A percentile compares a stretch with the other conserved stretches of the same genome.
Evolutionary conservation across 768 basidiomycete genomes (phyloP).

Genomic region (Tricholoma saponaceum): DNA sequence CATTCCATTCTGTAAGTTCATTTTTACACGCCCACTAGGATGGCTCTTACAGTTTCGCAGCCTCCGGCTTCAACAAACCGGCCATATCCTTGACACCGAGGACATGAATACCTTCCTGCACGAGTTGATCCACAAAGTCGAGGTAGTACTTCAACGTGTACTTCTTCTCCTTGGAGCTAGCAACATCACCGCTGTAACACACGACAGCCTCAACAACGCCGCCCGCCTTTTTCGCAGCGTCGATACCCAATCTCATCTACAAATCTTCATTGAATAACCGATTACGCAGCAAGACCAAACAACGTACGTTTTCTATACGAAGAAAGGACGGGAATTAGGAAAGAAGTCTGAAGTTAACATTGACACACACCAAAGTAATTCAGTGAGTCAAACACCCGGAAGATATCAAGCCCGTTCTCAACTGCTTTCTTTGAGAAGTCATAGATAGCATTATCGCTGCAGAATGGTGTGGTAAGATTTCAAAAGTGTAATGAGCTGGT

Average conservation of each 20-base stretch:
- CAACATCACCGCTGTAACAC: constrained; percentile 98
- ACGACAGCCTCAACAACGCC: constrained; percentile 97
- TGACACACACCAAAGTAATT: constrained; percentile 85
- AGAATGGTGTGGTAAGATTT: constrained; percentile 4
- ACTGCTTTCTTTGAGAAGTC: constrained; percentile 99
- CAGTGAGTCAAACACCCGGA: constrained; percentile 98
- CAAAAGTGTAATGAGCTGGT: neutral
- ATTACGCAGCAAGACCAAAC: neutral
- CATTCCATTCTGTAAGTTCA: constrained; percentile 1
- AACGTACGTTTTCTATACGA: constrained; percentile 62
- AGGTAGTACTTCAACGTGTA: constrained; percentile 98
- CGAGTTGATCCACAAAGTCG: constrained; percentile 90
- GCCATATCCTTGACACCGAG: constrained; percentile 99
- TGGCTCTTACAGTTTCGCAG: constrained; percentile 71
- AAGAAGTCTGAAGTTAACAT: neutral
- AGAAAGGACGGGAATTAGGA: constrained; percentile 1
- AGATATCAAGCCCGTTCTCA: constrained; percentile 99
- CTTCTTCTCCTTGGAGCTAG: constrained; percentile 91
- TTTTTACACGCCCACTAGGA: neutral
- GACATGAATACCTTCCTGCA: constrained; percentile 93
- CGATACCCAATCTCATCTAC: constrained; percentile 96
- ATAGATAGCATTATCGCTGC: constrained; percentile 96
- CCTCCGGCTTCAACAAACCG: constrained; percentile 90
- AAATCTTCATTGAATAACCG: neutral
- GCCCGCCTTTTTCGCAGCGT: constrained; percentile 99